A percentile compares a stretch with the other conserved stretches of the same genome.
These are phyloP conservation scores for Colletotrichum zoysiae DNA, from an alignment of 2,329 filamentous ascomycete genomes.

Conservation along the genomic window DNA sequence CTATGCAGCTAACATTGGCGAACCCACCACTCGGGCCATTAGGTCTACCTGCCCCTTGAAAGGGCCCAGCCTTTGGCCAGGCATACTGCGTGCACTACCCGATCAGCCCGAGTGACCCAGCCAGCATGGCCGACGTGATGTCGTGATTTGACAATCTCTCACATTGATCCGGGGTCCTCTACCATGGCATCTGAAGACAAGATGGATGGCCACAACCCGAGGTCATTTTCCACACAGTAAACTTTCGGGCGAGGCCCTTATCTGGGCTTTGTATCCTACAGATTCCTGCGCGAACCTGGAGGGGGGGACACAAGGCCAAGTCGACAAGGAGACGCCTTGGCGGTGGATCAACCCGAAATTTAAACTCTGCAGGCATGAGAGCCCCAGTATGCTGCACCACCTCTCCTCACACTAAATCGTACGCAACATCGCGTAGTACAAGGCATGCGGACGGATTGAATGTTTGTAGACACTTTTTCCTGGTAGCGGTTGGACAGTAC, in stretches of 20 bases:
- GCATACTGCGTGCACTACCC: slow-evolving; percentile 10
- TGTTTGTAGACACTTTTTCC: neutral
- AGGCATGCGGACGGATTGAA: neutral
- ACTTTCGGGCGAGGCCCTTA: neutral
- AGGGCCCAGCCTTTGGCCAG: neutral
- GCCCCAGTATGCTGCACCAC: too few relatives aligned
- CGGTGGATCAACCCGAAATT: neutral
- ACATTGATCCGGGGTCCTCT: neutral
- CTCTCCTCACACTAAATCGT: neutral
- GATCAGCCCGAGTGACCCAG: too few relatives aligned
- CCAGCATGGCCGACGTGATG: slow-evolving; percentile 8
- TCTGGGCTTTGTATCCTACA: neutral
- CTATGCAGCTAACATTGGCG: slow-evolving; percentile 13
- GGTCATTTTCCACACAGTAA: neutral
- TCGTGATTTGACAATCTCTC: neutral
- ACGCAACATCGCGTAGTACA: slow-evolving; percentile 1
- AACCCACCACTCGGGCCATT: slow-evolving; percentile 21
- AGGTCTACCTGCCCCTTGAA: slow-evolving; percentile 11
- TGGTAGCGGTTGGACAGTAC: too few relatives aligned
- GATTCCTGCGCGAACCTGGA: neutral
- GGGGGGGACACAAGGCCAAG: neutral
- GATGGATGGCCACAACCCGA: neutral
- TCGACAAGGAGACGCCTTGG: neutral
- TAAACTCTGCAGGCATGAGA: neutral
- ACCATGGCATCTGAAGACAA: neutral